These are phyloP conservation scores for bread wheat (Triticum aestivum) DNA, from an alignment of 176 grass and related monocot genomes.

Conservation along the genomic window IWGSC_CS_RefSeq_v2.1 NC_057794.1:61702973-61703472, in stretches of 20 bases:
- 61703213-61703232: conserved; percentile 18
- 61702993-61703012: conserved; percentile 7
- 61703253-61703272: background rate
- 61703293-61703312: background rate
- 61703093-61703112: background rate
- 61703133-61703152: background rate
- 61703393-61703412: background rate
- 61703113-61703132: conserved; percentile 15
- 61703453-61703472: background rate
- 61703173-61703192: conserved; percentile 34
- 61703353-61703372: conserved; percentile 35
- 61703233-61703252: background rate
- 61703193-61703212: conserved; percentile 20
- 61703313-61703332: background rate
- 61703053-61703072: background rate
- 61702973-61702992: background rate
- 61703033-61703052: background rate
- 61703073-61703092: background rate
- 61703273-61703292: background rate
- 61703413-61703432: conserved; percentile 47
- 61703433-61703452: background rate
- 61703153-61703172: background rate
- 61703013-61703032: conserved; percentile 39
- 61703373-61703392: background rate
- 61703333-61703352: background rate